phyloP scores from a whole-genome alignment of 495 filamentous ascomycete genomes.

The Penicillium paxilli region DNA sequence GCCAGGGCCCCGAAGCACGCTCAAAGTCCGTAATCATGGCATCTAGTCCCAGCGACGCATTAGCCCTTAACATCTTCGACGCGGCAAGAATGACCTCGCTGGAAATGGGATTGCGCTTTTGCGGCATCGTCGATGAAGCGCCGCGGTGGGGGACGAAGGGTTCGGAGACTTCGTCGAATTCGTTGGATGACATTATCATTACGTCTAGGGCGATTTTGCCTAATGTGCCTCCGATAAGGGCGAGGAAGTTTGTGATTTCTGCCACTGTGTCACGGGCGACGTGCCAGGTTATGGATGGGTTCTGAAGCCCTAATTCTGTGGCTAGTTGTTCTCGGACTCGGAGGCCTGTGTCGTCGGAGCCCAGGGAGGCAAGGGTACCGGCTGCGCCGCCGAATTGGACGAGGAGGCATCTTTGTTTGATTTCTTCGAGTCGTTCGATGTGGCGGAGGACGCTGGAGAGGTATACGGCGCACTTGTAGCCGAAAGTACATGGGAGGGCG shows the following conservation, averaged over 20 bases:
- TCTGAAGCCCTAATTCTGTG: conserved; percentile 29
- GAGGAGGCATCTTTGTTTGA: conserved; percentile 4
- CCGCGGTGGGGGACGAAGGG: conserved; percentile 51
- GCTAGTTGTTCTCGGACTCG: conserved; percentile 34
- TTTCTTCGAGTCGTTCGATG: not conserved
- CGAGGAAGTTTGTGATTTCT: conserved; percentile 45
- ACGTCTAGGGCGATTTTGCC: conserved; percentile 52
- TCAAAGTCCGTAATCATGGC: conserved; percentile 51
- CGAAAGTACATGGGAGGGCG: conserved; percentile 30
- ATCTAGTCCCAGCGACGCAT: conserved; percentile 41
- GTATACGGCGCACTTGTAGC: conserved; percentile 9
- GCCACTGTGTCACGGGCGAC: conserved; percentile 43
- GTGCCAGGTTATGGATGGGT: conserved; percentile 43
- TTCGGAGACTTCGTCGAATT: conserved; percentile 47
- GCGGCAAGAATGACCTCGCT: conserved; percentile 50
- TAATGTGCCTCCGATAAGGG: conserved; percentile 43
- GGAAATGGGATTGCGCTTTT: conserved; percentile 53
- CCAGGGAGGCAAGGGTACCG: conserved; percentile 39
- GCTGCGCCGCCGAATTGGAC: conserved; percentile 43
- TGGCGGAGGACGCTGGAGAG: conserved; percentile 5
- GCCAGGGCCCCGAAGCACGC: conserved; percentile 49
- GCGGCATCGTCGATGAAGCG: conserved; percentile 51
- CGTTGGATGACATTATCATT: conserved; percentile 51
- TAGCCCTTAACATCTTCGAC: conserved; percentile 44
- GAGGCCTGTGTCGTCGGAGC: conserved; percentile 19